Evolutionary conservation across 768 basidiomycete species (phyloP), one percentile per base, ranked within the genome.

Genomic region (Amanita molliuscula): DNA sequence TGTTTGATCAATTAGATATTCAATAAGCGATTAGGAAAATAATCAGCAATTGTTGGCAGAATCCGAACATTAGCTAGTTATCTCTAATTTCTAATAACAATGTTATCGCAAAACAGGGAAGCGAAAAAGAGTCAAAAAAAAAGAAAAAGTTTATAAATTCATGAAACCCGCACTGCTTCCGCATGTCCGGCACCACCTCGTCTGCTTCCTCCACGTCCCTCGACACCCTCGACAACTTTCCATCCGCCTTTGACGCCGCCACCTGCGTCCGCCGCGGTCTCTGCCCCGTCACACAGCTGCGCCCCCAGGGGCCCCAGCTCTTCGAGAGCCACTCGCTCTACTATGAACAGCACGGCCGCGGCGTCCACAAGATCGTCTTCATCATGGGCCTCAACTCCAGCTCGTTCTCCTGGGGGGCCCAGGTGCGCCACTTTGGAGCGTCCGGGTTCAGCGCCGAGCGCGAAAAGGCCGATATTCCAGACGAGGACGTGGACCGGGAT

Each of bases 381-480:
- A 80, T 92, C 56, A 88, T 87, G 86, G 88, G 89, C 3, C 56
- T 89, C 53, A 86, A 83, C 61, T 70, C 73, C 48, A 79, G 68
- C 54, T 78, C 73, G 4, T 86, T 81, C 57, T 71, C 72, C 1
- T 88, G 84, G 88, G 59, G 61, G 0, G 58, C 66, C 0, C 86
- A 90, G 61, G 82, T 90, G 2, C 62, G 72, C 3, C 69, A 83
- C 59, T 88, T 91, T 55, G 70, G 73, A 6, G 63, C 59, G n/a
- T 62, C 72, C 2, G 47, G 37, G 28, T 33, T 38, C 15, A 40
- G 48, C 21, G 54, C 42, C 45, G 51, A 52, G 48, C 13, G 55
- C 11, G 48, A 37, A 21, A 26, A 23, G 23, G 46, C 26, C 16
- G 33, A 36, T 28, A 23, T 26, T 16, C 21, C 21, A 7, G 49